phyloP scores from a whole-genome alignment of 108 stramenopile genomes.

The Nitzschia sp. region DNA sequence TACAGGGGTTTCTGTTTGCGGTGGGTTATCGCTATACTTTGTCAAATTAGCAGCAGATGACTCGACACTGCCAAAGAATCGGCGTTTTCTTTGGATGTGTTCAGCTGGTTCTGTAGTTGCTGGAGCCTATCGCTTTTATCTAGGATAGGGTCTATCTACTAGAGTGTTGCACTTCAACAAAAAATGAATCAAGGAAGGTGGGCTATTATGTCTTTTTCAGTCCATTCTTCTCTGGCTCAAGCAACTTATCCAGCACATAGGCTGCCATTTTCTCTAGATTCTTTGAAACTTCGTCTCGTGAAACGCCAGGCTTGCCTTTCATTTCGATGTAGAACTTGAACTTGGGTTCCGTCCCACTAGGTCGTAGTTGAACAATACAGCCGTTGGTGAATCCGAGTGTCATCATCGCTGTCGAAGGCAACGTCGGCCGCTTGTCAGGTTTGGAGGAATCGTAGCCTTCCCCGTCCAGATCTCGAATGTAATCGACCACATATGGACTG shows the following conservation, averaged over 20 bases:
- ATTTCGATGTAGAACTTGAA: conserved; percentile 96
- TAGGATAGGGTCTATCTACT: conserved; percentile 28
- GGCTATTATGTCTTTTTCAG: too few species aligned
- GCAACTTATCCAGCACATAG: conserved; percentile 70
- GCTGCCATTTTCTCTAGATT: conserved; percentile 65
- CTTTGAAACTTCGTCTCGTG: conserved; percentile 58
- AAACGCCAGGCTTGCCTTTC: conserved; percentile 77
- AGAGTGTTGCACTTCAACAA: not conserved
- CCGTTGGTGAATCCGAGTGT: conserved; percentile 93
- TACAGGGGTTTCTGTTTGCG: conserved; percentile 68
- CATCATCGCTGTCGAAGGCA: conserved; percentile 90
- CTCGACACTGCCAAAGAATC: conserved; percentile 29
- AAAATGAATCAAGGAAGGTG: too few species aligned
- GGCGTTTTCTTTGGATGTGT: conserved; percentile 36
- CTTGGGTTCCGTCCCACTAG: conserved; percentile 97
- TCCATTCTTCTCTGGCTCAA: conserved; percentile 76
- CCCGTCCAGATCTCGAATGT: conserved; percentile 83
- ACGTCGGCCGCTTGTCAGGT: conserved; percentile 73
- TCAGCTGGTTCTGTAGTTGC: conserved; percentile 50
- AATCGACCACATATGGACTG: conserved; percentile 67
- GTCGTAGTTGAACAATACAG: conserved; percentile 91
- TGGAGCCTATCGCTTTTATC: conserved; percentile 68
- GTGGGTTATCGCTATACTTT: conserved; percentile 70
- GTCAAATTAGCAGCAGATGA: conserved; percentile 52
- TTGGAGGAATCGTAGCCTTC: conserved; percentile 88